Percentiles rank a stretch among this genome's conserved stretches.
Conservation (phyloP, 176 grass and related monocot species). For the Raddia distichophylla region DNA sequence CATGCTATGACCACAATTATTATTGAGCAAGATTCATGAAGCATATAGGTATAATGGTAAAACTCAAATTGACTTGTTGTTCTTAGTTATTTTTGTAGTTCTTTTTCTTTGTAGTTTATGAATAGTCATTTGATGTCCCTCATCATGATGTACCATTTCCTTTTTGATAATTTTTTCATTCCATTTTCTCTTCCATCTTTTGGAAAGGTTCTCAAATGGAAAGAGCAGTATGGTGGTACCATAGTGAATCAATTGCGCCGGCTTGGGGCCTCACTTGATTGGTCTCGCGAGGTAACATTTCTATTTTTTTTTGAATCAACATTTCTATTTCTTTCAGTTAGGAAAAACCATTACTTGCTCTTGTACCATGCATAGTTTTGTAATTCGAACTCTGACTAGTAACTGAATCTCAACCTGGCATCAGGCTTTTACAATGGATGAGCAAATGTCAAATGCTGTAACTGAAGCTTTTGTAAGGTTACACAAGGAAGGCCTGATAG, state of each 20-base stretch:
- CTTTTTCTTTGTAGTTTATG: background rate
- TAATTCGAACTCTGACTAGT: background rate
- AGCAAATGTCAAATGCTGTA: conserved; percentile 76
- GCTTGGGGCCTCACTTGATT: conserved; percentile 92
- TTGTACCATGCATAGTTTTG: conserved; percentile 8
- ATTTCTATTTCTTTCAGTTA: conserved; percentile 35
- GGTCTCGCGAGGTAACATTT: conserved; percentile 77
- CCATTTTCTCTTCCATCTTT: conserved; percentile 34
- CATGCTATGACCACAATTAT: too few species aligned
- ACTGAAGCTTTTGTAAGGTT: conserved; percentile 91
- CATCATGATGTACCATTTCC: background rate
- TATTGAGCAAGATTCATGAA: too few species aligned
- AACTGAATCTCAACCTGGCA: conserved; percentile 36
- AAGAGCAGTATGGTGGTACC: conserved; percentile 79
- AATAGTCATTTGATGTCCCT: background rate
- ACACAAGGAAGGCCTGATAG: conserved; percentile 76
- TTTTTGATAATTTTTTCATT: conserved; percentile 13
- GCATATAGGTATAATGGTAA: too few species aligned
- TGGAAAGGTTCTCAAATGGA: conserved; percentile 91
- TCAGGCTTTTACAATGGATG: conserved; percentile 98
- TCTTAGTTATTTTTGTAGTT: background rate
- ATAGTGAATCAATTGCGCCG: conserved; percentile 83
- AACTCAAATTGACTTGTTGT: too few species aligned
- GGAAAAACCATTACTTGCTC: background rate
- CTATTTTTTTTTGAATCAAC: conserved; percentile 24